Conservation (phyloP, 2,329 filamentous ascomycete species). For the Cordyceps fumosorosea region DNA sequence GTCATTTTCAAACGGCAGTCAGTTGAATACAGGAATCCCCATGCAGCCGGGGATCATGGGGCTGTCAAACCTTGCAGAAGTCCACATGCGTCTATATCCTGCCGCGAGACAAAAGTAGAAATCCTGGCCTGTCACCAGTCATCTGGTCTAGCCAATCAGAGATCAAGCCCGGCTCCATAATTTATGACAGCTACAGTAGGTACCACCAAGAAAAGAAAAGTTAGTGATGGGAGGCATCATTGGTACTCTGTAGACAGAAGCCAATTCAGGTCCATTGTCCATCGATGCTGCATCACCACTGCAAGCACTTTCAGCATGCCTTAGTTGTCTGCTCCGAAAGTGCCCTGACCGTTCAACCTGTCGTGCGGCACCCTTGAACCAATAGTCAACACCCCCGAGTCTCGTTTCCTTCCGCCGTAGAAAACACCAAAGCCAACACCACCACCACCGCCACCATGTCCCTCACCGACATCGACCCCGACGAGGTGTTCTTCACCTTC, state of each 20-base stretch:
- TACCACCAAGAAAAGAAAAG: neutral
- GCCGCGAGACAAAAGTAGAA: no score
- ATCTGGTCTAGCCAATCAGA: neutral
- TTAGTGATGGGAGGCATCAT: neutral
- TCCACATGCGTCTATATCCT: no score
- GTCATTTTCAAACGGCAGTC: neutral
- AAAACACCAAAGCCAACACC: neutral
- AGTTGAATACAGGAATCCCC: no score
- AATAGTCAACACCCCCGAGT: neutral
- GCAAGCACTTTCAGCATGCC: neutral
- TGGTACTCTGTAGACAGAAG: neutral
- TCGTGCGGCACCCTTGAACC: neutral
- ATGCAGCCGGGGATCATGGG: neutral
- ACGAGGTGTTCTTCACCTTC: slow-evolving; percentile 13
- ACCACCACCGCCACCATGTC: slow-evolving; percentile 3
- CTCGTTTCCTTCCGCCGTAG: neutral
- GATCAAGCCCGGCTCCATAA: neutral
- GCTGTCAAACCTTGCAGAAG: no score
- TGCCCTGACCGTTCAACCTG: neutral
- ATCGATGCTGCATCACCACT: neutral
- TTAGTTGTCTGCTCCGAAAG: neutral
- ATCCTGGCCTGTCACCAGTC: no score
- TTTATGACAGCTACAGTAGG: neutral
- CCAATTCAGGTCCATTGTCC: neutral
- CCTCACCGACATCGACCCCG: slow-evolving; percentile 10